These are phyloP conservation scores for Discostella stelligeroides DNA, from an alignment of 108 stramenopile genomes.

Conservation along the genomic window DNA sequence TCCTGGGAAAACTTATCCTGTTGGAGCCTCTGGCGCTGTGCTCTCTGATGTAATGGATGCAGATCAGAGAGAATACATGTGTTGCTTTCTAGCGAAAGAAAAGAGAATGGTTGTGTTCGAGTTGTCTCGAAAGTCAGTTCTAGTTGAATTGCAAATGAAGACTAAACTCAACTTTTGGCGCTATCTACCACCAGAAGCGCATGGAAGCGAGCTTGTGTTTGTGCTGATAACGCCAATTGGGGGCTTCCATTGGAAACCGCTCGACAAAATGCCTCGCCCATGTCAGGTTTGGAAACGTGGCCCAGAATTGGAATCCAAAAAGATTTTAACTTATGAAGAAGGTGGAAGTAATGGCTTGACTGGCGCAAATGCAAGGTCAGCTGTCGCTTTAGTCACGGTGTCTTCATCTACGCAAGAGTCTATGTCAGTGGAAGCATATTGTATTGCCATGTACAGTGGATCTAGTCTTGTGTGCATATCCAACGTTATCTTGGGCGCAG, in stretches of 20 bases:
- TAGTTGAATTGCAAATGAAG: conserved; percentile 92
- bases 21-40: conserved; percentile 89
- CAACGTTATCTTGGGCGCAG: conserved; percentile 75
- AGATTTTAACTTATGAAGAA: conserved; percentile 88
- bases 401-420: conserved; percentile 55
- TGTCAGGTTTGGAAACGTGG: conserved; percentile 87
- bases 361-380: conserved; percentile 69
- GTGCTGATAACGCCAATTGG: conserved; percentile 88
- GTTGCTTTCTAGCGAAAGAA: conserved; percentile 89
- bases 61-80: conserved; percentile 81
- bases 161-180: conserved; percentile 93
- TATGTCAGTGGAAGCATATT: conserved; percentile 77
- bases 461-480: conserved; percentile 66
- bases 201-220: conserved; percentile 77
- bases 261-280: conserved; percentile 84
- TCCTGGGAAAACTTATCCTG: conserved; percentile 80
- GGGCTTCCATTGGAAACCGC: conserved; percentile 89
- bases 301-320: conserved; percentile 80
- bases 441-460: conserved; percentile 73
- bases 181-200: conserved; percentile 83
- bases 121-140: conserved; percentile 72
- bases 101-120: conserved; percentile 88
- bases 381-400: conserved; percentile 70
- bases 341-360: conserved; percentile 83
- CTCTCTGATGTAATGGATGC: conserved; percentile 83